Conservation (phyloP, 768 basidiomycete species). For the Antrodiella citrinella region DNA sequence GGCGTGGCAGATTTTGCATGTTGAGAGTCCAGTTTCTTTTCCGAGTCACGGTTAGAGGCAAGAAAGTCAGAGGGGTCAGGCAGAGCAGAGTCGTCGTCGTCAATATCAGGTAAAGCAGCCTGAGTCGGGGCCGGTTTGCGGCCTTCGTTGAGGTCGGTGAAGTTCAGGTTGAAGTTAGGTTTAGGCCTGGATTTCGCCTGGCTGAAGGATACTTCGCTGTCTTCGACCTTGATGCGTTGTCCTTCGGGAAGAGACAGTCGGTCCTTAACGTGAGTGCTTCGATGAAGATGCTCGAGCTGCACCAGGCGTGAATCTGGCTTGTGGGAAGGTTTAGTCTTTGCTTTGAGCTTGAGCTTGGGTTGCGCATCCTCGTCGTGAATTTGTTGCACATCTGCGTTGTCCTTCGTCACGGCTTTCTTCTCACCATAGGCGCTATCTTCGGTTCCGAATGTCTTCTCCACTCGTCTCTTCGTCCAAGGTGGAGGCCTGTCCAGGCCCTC, state of each 20-base stretch:
- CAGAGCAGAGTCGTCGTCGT: constrained; percentile 28
- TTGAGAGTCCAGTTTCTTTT: constrained; percentile 21
- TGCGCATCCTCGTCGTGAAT: not conserved
- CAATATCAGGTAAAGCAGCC: not conserved
- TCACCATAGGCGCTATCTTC: too few species aligned
- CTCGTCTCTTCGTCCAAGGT: constrained; percentile 25
- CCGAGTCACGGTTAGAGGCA: constrained; percentile 20
- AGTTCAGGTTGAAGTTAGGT: constrained; percentile 44
- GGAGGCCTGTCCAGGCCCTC: constrained; percentile 57
- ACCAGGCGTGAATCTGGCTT: constrained; percentile 25
- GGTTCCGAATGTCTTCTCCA: constrained; percentile 12
- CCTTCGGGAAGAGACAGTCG: constrained; percentile 25
- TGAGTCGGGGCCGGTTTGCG: constrained; percentile 2
- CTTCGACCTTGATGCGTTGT: constrained; percentile 37
- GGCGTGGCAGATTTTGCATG: too few species aligned
- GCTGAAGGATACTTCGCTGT: not conserved
- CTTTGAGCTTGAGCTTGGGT: constrained; percentile 9
- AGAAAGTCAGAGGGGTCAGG: constrained; percentile 24
- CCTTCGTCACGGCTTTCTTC: not conserved
- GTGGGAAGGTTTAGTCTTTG: constrained; percentile 14
- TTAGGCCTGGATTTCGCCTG: constrained; percentile 8
- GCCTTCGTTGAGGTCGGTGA: constrained; percentile 32
- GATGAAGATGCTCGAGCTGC: constrained; percentile 36
- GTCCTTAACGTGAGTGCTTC: constrained; percentile 32
- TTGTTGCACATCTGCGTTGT: not conserved